Base-by-base conservation (phyloP, 1,139 yeast species). In the Blastobotrys indianensis region DNA sequence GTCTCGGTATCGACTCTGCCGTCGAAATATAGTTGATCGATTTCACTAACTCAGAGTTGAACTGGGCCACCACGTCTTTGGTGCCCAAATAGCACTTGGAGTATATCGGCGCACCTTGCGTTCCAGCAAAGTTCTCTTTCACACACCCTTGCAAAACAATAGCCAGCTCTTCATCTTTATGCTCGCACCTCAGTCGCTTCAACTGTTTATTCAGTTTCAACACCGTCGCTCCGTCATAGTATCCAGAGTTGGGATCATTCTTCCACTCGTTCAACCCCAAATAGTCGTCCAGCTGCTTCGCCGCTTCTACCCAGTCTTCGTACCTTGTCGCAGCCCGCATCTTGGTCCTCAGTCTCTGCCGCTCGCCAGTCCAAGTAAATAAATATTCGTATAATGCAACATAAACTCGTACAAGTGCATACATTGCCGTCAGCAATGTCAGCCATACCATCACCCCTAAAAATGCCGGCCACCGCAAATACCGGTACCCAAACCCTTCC, bases 31-130 rank as follows among this genome's bases (percentile, higher is more conserved):
- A 63, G 28, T 76, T 65, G 16, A 83, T 62, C 32, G 82, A 69
- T 30, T 63, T 57, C 1, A 71, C 70, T 7, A 82, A 79, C 56
- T 80, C 80, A 0, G 61, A 58, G 45, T 80, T 75, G 62, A 80
- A 82, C 39, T 70, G 70, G 34, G 73, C 76, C 17, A 85, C 80
- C 34, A 82, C 62, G 12, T 69, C 61, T 59, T 85, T 85, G 1
- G 94, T 83, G 7, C 94, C 94, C 57, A 75, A 82, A 62, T 84
- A 82, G 42, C 85, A 69, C 62, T 83, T 88, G 4, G 88, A 80
- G 57, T 84, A 85, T 37, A 85, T 66, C 51, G 78, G 74, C 37
- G 84, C 76, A 56, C 83, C 83, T 60, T 84, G 92, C 6, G 81
- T 80, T 0, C 94, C 92, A 5, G 88, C 90, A 66, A 83, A 85